Evolutionary conservation across 2,329 filamentous ascomycete species (phyloP).

Genomic region (Raffaelea ambrosiae): DNA sequence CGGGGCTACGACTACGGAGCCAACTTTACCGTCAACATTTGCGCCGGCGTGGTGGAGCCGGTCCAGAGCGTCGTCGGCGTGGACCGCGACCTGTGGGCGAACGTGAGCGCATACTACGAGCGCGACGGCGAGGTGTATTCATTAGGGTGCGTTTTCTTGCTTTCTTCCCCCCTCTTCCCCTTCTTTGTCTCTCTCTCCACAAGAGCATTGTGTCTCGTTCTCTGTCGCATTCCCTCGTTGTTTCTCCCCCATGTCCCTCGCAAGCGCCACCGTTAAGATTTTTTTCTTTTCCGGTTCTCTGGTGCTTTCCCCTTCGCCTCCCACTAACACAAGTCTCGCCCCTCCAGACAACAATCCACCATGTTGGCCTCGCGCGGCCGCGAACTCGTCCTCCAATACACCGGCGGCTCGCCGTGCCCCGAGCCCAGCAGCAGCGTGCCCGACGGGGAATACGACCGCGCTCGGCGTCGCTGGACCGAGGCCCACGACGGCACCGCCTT

Average conservation of each 20-base stretch:
- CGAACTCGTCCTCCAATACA: slow-evolving; percentile 71
- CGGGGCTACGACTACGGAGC: slow-evolving; percentile 68
- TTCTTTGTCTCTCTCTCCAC: not conserved
- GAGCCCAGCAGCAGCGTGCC: slow-evolving; percentile 25
- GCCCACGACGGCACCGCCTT: not conserved
- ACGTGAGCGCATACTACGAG: slow-evolving; percentile 72
- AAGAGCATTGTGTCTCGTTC: not conserved
- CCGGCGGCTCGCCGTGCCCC: slow-evolving; percentile 66
- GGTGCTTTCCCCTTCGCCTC: not conserved
- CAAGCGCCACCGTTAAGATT: no score
- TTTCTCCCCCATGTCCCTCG: no score
- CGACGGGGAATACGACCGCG: slow-evolving; percentile 22
- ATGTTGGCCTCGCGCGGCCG: slow-evolving; percentile 53
- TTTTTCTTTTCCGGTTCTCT: no score
- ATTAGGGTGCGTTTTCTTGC: slow-evolving; percentile 58
- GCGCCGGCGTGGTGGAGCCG: slow-evolving; percentile 62
- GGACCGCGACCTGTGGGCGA: slow-evolving; percentile 52
- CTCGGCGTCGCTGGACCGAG: slow-evolving; percentile 5
- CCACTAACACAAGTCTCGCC: not conserved
- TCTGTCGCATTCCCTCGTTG: not conserved
- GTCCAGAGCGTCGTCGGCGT: slow-evolving; percentile 57
- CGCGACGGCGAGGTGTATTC: slow-evolving; percentile 59
- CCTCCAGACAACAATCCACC: slow-evolving; percentile 43
- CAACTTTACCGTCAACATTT: slow-evolving; percentile 81
- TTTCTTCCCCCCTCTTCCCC: slow-evolving; percentile 4